Base-by-base conservation (phyloP, 1,284 basidiomycete genomes). In the Uromyces viciae-fabae region DNA sequence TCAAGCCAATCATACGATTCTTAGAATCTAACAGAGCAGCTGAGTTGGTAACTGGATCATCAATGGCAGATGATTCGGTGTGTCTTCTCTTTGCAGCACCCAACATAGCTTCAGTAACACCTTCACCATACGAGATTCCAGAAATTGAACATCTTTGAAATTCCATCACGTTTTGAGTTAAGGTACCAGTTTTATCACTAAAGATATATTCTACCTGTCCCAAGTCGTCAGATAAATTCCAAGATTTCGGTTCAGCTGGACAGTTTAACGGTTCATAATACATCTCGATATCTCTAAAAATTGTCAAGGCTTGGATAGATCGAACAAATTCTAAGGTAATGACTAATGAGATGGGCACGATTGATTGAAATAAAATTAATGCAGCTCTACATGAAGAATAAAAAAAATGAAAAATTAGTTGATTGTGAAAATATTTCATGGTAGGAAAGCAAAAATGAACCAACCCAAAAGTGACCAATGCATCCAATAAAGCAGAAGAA, bases 311-410 rank as follows among this genome's bases (percentile, higher is more conserved):
- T 86, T 98, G 95, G 81, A 97, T 94, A 9, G 93, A 97, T 88
- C 97, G 98, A 89, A 98, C 95, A 82, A 98, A 93, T 87, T 98
- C 95, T 86, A 98, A 95, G 68, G 95, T 95, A 86, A 98, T 98
- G 88, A 97, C 97, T 42, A 99, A 90, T 28, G 94, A 97, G 83
- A 98, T 93, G 22, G 95, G 96, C 8, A 99, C 93, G 85, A 98
- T 97, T 86, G 98, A 98, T 87, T 98, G 95, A 88, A 98, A 98
- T 1, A 93, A 92, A 85, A 99, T 93, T 69, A 99, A 89, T 85
- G 91, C 93, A 2, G 84, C 83, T 28, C 84, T 85, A 81, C 82
- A 83, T 0, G 82, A 82, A 54, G 49, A 25, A 56, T 19, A 4
- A 74, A 64, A 22, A 38, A 56, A 56, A 42, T 33, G 52, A 28